A percentile compares a stretch with the other conserved stretches of the same genome.
phyloP scores from a whole-genome alignment of 2,329 filamentous ascomycete species.

The Magnaporthiopsis incrustans region DNA sequence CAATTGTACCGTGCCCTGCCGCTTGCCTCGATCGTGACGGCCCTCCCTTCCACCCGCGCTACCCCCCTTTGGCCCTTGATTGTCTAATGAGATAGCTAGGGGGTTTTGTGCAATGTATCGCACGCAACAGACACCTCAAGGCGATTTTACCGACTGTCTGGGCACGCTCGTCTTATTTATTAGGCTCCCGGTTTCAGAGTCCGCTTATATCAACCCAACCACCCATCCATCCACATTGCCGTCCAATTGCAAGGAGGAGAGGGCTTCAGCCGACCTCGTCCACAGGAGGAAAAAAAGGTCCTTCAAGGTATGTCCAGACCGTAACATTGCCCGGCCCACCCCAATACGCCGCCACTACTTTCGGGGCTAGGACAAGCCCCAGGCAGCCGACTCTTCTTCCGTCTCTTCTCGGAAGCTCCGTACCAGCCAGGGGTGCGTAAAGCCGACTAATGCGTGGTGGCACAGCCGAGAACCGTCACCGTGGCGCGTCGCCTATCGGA shows the following conservation, averaged over 20 bases:
- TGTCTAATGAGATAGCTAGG: neutral
- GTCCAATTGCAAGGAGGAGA: neutral
- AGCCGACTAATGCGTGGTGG: neutral
- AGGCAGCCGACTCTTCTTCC: neutral
- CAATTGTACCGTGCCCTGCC: neutral
- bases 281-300: neutral
- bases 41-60: neutral
- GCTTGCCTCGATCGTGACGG: neutral
- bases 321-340: neutral
- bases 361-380: too few species aligned
- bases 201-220: neutral
- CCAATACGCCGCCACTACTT: too few species aligned
- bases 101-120: neutral
- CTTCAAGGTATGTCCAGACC: neutral
- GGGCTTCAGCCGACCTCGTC: neutral
- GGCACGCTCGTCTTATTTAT: neutral
- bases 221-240: neutral
- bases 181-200: neutral
- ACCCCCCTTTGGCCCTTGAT: neutral
- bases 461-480: neutral
- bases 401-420: neutral
- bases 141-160: neutral
- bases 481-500: neutral
- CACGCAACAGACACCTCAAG: neutral
- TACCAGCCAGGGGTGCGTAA: neutral